phyloP scores from a whole-genome alignment of 345 rosid species.

The Sapria himalayana region DNA sequence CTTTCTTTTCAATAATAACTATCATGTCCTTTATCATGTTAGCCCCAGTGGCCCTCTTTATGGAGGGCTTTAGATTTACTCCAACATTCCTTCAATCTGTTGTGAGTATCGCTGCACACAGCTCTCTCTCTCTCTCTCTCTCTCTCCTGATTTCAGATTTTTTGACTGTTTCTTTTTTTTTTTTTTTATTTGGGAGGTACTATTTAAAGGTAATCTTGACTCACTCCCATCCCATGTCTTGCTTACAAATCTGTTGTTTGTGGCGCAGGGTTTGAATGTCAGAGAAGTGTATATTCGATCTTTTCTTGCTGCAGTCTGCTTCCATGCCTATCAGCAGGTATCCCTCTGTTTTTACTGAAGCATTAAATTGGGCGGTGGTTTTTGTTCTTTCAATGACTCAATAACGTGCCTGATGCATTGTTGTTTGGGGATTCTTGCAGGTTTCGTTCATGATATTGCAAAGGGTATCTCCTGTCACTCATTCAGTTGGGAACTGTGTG shows the following conservation, averaged over 20 bases:
- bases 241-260: no score
- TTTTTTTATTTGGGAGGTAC: not conserved
- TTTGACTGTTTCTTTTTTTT: not conserved
- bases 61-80: constrained; percentile 82
- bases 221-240: no score
- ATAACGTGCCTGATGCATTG: not conserved
- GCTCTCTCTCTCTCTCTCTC: no score
- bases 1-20: constrained; percentile 93
- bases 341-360: constrained; percentile 6
- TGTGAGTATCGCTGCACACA: constrained; percentile 28
- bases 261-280: constrained; percentile 69
- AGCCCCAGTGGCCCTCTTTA: constrained; percentile 61
- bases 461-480: constrained; percentile 94
- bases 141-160: not conserved
- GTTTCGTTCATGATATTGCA: constrained; percentile 89
- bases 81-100: constrained; percentile 66
- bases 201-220: no score
- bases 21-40: constrained; percentile 67
- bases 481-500: constrained; percentile 97
- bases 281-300: constrained; percentile 38
- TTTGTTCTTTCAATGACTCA: not conserved
- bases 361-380: no score
- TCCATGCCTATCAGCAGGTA: constrained; percentile 98
- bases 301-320: constrained; percentile 67
- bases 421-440: constrained; percentile 18